Evolutionary conservation across 2,329 filamentous ascomycete species (phyloP), one percentile per base, ranked within the genome.

Genomic region (Lasiodiplodia sp.): DNA sequence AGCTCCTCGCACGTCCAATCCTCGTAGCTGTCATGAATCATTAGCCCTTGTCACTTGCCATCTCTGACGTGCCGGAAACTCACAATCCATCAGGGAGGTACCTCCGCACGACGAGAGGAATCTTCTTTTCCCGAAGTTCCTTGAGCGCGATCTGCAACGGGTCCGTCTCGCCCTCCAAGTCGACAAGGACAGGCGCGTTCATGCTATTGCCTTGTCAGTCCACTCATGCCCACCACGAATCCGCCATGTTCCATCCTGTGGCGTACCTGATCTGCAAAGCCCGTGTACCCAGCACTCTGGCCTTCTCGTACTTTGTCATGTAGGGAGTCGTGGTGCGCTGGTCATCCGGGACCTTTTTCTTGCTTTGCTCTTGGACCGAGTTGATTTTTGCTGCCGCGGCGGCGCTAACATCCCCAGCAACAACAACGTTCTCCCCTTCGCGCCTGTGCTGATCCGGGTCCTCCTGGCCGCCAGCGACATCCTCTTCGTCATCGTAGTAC

Each of bases 1-100:
- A 98, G 86, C 82, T 99, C 96, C 83, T 98, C 96, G 83, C 94
- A 97, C 44, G 94, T 97, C 96, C 96, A 99, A 81, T 99, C 96
- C 87, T 99, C 96, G 82, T 98, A 98, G 84, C 92, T 95, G 73
- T 49, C 65, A 51, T 16, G n/a, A 55, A 25, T 56, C 44, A 28
- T 68, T 51, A 68, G 67, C 49, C 8, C 14, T 21, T 5, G 40
- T 64, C n/a, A 21, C 31, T 28, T 38, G 44, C 60, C 31, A 52
- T 12, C 18, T 47, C 23, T n/a, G 23, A 23, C n/a, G 10, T 31
- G 31, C 23, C 63, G 28, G 14, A 40, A 38, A 88, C 92, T 86
- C 86, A 96, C 93, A 89, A 97, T 84, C 96, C 96, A 83, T 99
- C 96, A 25, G 96, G 96, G 79, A 99, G 87, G 83, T 98, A 99